Percentiles rank a stretch among this genome's conserved stretches.
phyloP scores from a whole-genome alignment of 495 filamentous ascomycete genomes.

The Aspergillus incahuasiensis region DNA sequence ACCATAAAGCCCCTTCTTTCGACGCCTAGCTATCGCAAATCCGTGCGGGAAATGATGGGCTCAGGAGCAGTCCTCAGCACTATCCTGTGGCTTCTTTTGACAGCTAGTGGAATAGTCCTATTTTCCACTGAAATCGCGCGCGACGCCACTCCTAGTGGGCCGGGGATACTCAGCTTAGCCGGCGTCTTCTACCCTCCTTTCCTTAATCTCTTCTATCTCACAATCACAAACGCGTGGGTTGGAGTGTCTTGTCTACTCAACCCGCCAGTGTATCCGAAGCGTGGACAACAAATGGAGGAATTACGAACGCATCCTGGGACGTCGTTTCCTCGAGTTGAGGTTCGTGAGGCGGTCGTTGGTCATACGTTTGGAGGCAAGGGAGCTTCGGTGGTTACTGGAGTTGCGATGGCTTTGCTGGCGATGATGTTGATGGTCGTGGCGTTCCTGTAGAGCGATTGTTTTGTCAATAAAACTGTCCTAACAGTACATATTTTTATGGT shows the following conservation, averaged over 20 bases:
- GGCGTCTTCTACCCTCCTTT: constrained; percentile 27
- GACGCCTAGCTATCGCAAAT: too few relatives aligned
- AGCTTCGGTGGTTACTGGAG: too few relatives aligned
- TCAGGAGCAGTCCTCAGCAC: not conserved
- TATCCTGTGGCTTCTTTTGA: not conserved
- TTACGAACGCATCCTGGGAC: too few relatives aligned
- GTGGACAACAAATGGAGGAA: not conserved
- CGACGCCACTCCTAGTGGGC: too few relatives aligned
- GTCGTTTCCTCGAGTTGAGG: too few relatives aligned
- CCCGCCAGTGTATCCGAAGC: constrained; percentile 19
- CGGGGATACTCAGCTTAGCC: not conserved
- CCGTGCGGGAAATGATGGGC: not conserved
- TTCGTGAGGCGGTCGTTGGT: too few relatives aligned
- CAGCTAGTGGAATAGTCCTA: not conserved
- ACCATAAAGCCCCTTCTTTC: not conserved
- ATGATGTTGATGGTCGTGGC: too few relatives aligned
- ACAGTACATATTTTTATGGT: too few relatives aligned
- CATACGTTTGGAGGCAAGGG: too few relatives aligned
- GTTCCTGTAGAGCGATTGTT: too few relatives aligned
- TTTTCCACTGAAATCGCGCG: not conserved
- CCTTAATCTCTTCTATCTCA: constrained; percentile 25
- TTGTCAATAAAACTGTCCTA: too few relatives aligned
- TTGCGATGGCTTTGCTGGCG: too few relatives aligned
- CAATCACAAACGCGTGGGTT: constrained; percentile 21
- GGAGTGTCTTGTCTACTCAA: constrained; percentile 27